Percentiles rank a stretch among this genome's conserved stretches.
These are phyloP conservation scores for Penicillium sp. DNA, from an alignment of 2,329 filamentous ascomycete genomes.

Conservation along the genomic window DNA sequence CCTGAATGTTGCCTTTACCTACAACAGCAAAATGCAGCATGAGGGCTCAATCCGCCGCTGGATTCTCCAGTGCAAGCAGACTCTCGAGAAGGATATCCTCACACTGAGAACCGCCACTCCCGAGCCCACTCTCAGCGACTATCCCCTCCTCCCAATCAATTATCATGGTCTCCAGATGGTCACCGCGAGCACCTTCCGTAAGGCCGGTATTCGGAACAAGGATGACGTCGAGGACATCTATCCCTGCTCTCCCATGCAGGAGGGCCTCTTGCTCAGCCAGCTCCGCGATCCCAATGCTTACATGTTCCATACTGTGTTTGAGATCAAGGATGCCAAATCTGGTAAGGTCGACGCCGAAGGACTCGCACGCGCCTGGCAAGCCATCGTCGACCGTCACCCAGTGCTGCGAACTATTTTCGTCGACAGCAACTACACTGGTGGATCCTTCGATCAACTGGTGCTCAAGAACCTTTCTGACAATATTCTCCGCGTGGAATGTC, in stretches of 20 bases:
- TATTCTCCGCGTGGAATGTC: constrained; percentile 32
- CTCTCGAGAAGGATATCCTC: constrained; percentile 35
- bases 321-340: constrained; percentile 27
- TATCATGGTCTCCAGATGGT: constrained; percentile 43
- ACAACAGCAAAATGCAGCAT: constrained; percentile 50
- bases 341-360: constrained; percentile 27
- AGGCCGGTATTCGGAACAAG: constrained; percentile 33
- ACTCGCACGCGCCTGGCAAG: constrained; percentile 36
- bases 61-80: constrained; percentile 43
- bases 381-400: constrained; percentile 34
- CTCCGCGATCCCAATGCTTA: constrained; percentile 38
- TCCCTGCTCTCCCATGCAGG: constrained; percentile 39
- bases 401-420: constrained; percentile 38
- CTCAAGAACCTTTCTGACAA: constrained; percentile 28
- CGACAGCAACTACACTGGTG: constrained; percentile 35
- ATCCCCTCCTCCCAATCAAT: constrained; percentile 45
- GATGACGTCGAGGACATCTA: constrained; percentile 38
- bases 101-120: constrained; percentile 28
- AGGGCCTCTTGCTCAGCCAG: constrained; percentile 41
- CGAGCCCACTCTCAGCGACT: constrained; percentile 44
- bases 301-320: constrained; percentile 39
- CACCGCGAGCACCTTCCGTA: constrained; percentile 36
- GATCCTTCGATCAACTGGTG: constrained; percentile 41
- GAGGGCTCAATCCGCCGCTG: constrained; percentile 45
- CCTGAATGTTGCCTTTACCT: constrained; percentile 52